Base-by-base conservation (phyloP, 129 eudicot species). In the Artemisia tridentata region DNA sequence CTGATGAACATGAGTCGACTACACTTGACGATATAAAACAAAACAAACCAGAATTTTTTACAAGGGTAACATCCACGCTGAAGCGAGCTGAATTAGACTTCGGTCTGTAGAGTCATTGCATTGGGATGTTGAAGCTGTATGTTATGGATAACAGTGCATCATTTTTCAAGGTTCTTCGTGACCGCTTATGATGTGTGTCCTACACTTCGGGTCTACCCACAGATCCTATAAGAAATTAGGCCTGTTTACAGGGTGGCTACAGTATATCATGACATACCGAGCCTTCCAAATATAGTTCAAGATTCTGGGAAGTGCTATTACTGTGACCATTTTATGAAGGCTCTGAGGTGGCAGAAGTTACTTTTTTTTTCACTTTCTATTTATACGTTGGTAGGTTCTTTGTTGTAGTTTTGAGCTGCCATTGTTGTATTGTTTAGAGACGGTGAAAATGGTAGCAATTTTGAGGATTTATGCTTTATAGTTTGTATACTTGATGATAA, bases 1-100 rank as follows among this genome's bases (percentile, higher is more conserved):
- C 90, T 9, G 92, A 93, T 79, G 96, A 93, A 72, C 99, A 93
- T 15, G 99, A 93, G 80, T 75, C 85, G 5, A 82, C 57, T 69
- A 81, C 96, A 50, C 88, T 93, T 13, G 92, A 93, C 79, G 92
- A 93, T 54, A 50, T 89, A 78, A 76, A 77, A 75, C 89, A 81
- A 74, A 55, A 75, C 2, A 88, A 92, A 68, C 90, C 96, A 11
- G 96, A 83, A 45, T 87, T 75, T 80, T 92, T 83, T 63, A 50
- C 66, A 3, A 78, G 95, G 75, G 92, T 92, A 31, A 79, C 88
- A 69, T 75, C 90, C 68, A 92, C 87, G 63, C 65, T 92, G 69
- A 92, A 85, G 72, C 85, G 89, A 65, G 98, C 98, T 12, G 86
- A 81, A 50, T 47, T 83, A 65, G 96, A 92, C 49, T 86, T 86